phyloP scores from a whole-genome alignment of 2,329 filamentous ascomycete genomes.

The Apiospora kogelbergensis region DNA sequence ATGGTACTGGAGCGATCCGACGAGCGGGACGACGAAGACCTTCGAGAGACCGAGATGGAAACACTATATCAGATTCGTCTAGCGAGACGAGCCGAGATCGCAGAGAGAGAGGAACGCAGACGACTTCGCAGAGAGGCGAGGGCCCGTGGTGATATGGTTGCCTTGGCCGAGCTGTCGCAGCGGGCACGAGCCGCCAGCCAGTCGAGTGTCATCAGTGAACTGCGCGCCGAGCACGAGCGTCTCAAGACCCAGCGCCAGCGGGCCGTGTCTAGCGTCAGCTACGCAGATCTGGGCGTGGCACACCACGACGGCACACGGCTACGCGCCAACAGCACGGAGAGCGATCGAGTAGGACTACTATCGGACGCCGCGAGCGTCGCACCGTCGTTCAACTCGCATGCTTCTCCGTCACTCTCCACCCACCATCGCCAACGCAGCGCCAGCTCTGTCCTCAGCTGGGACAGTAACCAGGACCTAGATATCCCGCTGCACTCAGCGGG shows the following conservation, averaged over 20 bases:
- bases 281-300: slow-evolving; percentile 73
- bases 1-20: slow-evolving; percentile 84
- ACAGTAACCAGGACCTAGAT: slow-evolving; percentile 42
- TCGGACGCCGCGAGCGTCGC: slow-evolving; percentile 69
- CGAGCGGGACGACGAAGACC: slow-evolving; percentile 71
- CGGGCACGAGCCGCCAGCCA: slow-evolving; percentile 48
- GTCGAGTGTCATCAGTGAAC: slow-evolving; percentile 58
- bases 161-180: slow-evolving; percentile 66
- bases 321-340: slow-evolving; percentile 69
- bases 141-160: slow-evolving; percentile 65
- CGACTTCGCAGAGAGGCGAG: slow-evolving; percentile 70
- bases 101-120: slow-evolving; percentile 76
- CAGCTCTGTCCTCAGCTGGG: slow-evolving; percentile 58
- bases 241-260: slow-evolving; percentile 62
- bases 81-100: slow-evolving; percentile 71
- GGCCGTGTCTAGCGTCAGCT: slow-evolving; percentile 73
- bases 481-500: slow-evolving; percentile 32
- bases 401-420: slow-evolving; percentile 22
- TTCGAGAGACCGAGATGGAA: slow-evolving; percentile 90
- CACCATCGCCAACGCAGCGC: slow-evolving; percentile 47
- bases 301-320: slow-evolving; percentile 76
- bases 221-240: slow-evolving; percentile 55
- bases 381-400: slow-evolving; percentile 19
- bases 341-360: slow-evolving; percentile 69
- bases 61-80: slow-evolving; percentile 85